These are phyloP conservation scores for Dictyostelium brefeldianum DNA, from an alignment of 78 protist species.

Conservation along the genomic window DNA sequence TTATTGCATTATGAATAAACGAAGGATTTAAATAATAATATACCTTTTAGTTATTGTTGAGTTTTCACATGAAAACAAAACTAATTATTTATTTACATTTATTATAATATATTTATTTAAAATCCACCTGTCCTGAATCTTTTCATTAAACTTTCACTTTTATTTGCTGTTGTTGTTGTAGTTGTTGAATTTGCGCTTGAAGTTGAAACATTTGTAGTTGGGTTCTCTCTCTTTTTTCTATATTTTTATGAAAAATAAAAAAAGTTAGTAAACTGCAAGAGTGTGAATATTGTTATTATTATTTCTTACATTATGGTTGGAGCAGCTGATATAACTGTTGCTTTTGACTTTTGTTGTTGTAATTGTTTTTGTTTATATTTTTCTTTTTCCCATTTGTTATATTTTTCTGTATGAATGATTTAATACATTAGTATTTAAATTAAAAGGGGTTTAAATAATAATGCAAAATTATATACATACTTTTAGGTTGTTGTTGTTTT, in stretches of 20 bases:
- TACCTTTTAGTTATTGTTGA: too few species aligned
- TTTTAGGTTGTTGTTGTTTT: neutral
- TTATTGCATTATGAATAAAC: too few species aligned
- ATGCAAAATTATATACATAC: neutral
- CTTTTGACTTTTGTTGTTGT: constrained; percentile 22
- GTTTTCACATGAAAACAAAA: too few species aligned
- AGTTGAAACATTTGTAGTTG: neutral
- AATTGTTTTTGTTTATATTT: constrained; percentile 7
- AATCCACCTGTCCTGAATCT: constrained; percentile 2
- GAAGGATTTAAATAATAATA: too few species aligned
- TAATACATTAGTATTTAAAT: neutral
- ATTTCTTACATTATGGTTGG: constrained; percentile 31
- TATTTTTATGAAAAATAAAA: neutral
- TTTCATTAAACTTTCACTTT: neutral
- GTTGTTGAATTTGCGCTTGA: too few species aligned
- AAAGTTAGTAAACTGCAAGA: too few species aligned
- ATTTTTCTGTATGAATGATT: neutral
- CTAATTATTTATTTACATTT: too few species aligned
- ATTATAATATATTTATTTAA: neutral
- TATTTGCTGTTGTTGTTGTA: neutral
- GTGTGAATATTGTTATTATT: neutral
- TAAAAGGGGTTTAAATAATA: neutral
- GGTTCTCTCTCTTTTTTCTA: constrained; percentile 7
- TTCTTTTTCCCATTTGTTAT: constrained; percentile 33
- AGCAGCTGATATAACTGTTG: constrained; percentile 51